A percentile compares a stretch with the other conserved stretches of the same genome.
phyloP scores from a whole-genome alignment of 2,329 filamentous ascomycete genomes.

The Colletotrichum sp. region DNA sequence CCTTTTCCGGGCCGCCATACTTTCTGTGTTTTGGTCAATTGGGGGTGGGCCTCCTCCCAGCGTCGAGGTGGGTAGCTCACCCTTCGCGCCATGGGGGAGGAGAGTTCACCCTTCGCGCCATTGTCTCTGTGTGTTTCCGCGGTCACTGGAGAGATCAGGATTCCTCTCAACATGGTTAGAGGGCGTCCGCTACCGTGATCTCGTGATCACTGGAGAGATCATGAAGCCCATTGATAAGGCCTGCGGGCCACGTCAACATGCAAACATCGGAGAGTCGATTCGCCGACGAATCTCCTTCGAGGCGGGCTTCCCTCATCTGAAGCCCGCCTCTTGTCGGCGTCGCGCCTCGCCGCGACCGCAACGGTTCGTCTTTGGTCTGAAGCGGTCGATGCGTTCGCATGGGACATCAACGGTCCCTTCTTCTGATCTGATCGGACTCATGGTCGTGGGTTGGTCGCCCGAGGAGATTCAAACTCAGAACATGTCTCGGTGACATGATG shows the following conservation, averaged over 20 bases:
- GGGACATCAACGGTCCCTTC: not conserved
- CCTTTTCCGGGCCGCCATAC: not conserved
- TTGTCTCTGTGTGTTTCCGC: not conserved
- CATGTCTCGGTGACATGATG: not conserved
- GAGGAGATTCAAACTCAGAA: not conserved
- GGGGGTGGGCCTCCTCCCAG: not conserved
- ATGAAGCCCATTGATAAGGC: not conserved
- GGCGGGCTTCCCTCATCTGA: not conserved
- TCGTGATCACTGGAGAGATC: not conserved
- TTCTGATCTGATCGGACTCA: not conserved
- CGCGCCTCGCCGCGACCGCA: not conserved
- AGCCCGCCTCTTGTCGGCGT: not conserved
- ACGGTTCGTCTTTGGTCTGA: rapidly evolving
- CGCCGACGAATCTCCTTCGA: not conserved
- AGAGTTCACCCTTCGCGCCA: not conserved
- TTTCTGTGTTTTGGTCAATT: not conserved
- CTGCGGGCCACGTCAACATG: not conserved
- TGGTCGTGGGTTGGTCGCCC: not conserved
- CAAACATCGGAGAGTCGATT: not conserved
- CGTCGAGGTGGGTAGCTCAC: not conserved
- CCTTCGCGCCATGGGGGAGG: not conserved
- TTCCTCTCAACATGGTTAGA: not conserved
- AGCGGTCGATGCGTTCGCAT: not conserved
- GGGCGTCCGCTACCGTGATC: not conserved
- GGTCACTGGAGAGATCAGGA: not conserved